Percentiles rank a stretch among this genome's conserved stretches.
Evolutionary conservation across 2,329 filamentous ascomycete genomes (phyloP).

Genomic region (Lasiodiplodia sp.): DNA sequence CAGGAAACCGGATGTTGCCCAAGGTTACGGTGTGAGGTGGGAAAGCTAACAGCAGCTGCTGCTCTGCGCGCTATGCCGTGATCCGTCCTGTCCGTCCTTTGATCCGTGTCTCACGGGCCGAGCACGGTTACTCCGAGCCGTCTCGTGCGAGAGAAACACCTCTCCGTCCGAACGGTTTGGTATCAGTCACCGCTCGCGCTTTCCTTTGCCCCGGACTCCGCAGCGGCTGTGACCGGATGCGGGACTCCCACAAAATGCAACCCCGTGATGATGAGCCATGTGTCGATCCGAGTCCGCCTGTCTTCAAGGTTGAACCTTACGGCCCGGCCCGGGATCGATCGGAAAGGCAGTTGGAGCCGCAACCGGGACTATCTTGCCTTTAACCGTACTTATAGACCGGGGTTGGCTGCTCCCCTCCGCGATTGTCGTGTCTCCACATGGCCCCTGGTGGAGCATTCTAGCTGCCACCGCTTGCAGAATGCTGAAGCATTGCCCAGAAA

Average conservation of each 20-base stretch:
- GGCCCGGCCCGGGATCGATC: slow-evolving; percentile 22
- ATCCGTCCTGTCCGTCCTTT: neutral
- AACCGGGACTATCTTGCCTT: neutral
- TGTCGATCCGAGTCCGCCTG: neutral
- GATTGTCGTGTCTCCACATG: neutral
- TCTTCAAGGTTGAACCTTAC: neutral
- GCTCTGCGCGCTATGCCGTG: slow-evolving; percentile 7
- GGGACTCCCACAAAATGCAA: neutral
- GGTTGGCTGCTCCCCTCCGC: neutral
- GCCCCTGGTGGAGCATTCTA: neutral
- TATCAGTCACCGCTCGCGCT: neutral
- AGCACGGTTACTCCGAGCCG: neutral
- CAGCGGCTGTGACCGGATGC: neutral
- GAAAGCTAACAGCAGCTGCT: neutral
- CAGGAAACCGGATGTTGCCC: neutral
- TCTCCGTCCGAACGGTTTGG: neutral
- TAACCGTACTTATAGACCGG: slow-evolving; percentile 3
- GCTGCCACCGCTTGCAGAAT: neutral
- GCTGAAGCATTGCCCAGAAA: neutral
- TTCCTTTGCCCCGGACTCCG: slow-evolving; percentile 1
- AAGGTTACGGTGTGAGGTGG: neutral
- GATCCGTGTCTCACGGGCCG: slow-evolving; percentile 10
- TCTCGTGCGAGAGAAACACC: slow-evolving; percentile 1
- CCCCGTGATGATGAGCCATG: neutral
- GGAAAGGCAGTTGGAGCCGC: slow-evolving; percentile 21